These are phyloP conservation scores for Pilaira anomala DNA, from an alignment of 192 early-diverging fungal species.

Conservation along the genomic window DNA sequence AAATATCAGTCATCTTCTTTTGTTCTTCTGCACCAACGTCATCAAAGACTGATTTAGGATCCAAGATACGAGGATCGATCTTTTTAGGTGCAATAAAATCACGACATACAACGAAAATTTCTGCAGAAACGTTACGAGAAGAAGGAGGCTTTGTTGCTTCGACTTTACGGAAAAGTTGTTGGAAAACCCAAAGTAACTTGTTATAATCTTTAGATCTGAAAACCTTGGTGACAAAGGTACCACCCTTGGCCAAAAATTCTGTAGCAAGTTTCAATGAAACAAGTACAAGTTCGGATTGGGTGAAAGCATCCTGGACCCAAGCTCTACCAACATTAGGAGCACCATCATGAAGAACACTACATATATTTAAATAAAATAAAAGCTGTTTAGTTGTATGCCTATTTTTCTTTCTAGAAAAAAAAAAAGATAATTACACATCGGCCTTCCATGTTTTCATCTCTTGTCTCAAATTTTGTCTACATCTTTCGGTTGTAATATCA, in stretches of 20 bases:
- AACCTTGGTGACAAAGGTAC: slow-evolving; percentile 97
- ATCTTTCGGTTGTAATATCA: slow-evolving; percentile 95
- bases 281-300: slow-evolving; percentile 90
- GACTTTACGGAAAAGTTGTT: slow-evolving; percentile 93
- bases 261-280: slow-evolving; percentile 91
- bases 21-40: slow-evolving; percentile 71
- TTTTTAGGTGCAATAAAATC: slow-evolving; percentile 92
- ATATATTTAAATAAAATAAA: background rate
- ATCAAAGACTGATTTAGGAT: slow-evolving; percentile 91
- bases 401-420: background rate
- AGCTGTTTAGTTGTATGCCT: background rate
- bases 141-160: slow-evolving; percentile 98
- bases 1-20: slow-evolving; percentile 64
- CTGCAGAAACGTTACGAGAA: slow-evolving; percentile 97
- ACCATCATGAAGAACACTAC: slow-evolving; percentile 93
- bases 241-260: slow-evolving; percentile 88
- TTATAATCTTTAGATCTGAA: slow-evolving; percentile 99
- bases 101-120: slow-evolving; percentile 98
- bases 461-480: slow-evolving; percentile 75
- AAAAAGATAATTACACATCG: slow-evolving; percentile 71
- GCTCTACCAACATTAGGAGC: slow-evolving; percentile 96
- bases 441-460: slow-evolving; percentile 98
- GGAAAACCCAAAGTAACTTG: slow-evolving; percentile 97
- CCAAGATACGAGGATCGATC: slow-evolving; percentile 91
- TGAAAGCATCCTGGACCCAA: slow-evolving; percentile 96